Evolutionary conservation across 805 yeast genomes (phyloP), one percentile per base, ranked within the genome.

Genomic region (Hemisphaericaspora nanyangensis): DNA sequence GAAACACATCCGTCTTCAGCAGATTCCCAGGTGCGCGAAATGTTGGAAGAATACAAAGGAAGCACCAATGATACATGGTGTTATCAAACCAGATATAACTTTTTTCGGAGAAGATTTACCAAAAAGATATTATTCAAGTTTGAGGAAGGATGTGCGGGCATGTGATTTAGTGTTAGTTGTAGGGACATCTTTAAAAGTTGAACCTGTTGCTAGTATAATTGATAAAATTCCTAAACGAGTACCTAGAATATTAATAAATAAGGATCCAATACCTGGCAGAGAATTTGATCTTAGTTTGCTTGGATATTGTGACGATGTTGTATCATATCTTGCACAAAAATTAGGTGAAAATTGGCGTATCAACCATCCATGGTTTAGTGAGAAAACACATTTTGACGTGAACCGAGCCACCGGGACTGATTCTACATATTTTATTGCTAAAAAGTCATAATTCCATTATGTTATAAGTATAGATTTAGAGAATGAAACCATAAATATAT

Each of bases 151-250:
- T 55, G 68, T 81, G 6, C 50, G 61, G 15, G 67, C 74, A 30
- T 86, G 95, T 60, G 97, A 90, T 59, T 65, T 89, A 39, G 64
- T 90, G 32, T 71, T 89, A 5, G 84, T 95, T 57, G 81, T 89
- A 26, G 97, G 97, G 13, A 89, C 97, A 0, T 88, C 96, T 16
- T 70, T 89, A 47, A 86, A 89, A 55, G 97, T 89, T 17, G 88
- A 95, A 0, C 97, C 97, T 0, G 96, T 90, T 4, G 80, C 88
- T 38, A 89, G 86, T 38, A 85, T 89, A 42, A 90, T 86, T n/a
- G 81, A 86, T 45, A 70, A 76, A 61, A 64, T 89, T 2, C 80
- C 82, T 0, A 71, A 72, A n/a, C 59, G 74, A n/a, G 80, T 85
- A 2, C 96, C 96, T 0, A 95, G 88, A 60, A 70, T 90, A 4